phyloP scores from a whole-genome alignment of 176 grass and related monocot genomes.

The Paspalum notatum region DNA sequence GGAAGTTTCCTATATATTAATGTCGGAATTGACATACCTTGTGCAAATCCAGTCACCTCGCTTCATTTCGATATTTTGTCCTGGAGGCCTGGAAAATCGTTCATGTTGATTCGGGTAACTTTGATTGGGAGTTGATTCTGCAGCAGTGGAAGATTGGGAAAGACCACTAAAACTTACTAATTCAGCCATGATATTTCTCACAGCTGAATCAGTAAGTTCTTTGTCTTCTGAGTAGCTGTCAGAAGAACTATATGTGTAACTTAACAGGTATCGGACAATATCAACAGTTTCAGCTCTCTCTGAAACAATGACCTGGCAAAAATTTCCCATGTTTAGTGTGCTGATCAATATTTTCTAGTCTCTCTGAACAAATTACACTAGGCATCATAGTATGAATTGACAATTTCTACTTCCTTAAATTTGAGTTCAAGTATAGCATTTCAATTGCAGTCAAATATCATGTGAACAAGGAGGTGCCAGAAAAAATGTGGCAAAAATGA shows the following conservation, averaged over 20 bases:
- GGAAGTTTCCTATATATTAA: neutral
- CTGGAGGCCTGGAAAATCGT: slow-evolving; percentile 44
- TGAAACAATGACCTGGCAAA: slow-evolving; percentile 53
- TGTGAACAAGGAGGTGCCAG: neutral
- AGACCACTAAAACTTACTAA: slow-evolving; percentile 54
- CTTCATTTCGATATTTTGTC: slow-evolving; percentile 86
- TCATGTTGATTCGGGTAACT: slow-evolving; percentile 43
- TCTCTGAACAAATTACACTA: slow-evolving; percentile 13
- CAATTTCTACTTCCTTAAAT: slow-evolving; percentile 4
- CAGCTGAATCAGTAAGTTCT: slow-evolving; percentile 64
- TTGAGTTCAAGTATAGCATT: slow-evolving; percentile 3
- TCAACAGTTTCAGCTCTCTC: slow-evolving; percentile 78
- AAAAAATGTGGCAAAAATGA: neutral
- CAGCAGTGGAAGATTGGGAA: slow-evolving; percentile 33
- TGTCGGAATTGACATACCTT: slow-evolving; percentile 51
- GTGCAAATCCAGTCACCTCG: slow-evolving; percentile 91
- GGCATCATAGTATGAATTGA: neutral
- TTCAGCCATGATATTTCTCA: slow-evolving; percentile 68
- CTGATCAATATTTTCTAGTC: neutral
- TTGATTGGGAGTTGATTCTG: slow-evolving; percentile 39
- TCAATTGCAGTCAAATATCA: neutral
- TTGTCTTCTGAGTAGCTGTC: slow-evolving; percentile 44
- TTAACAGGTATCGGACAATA: slow-evolving; percentile 80
- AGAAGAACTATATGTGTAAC: slow-evolving; percentile 59
- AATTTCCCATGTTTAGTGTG: slow-evolving; percentile 22